Percentiles rank a stretch among this genome's conserved stretches.
These are phyloP conservation scores for Fusarium nisikadoi DNA, from an alignment of 2,329 filamentous ascomycete species.

Conservation along the genomic window DNA sequence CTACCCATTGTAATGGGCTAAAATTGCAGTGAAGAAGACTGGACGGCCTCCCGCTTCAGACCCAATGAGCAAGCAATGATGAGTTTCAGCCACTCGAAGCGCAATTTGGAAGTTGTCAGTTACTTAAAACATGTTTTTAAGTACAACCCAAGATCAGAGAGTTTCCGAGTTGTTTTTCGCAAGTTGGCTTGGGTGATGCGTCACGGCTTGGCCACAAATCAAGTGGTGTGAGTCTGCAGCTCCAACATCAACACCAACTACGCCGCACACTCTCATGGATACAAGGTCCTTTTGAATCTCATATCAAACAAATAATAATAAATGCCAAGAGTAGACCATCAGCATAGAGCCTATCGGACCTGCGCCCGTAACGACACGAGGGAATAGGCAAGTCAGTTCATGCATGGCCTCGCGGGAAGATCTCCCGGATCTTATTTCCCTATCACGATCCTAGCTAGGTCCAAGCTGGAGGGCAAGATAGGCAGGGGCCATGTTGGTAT, in stretches of 20 bases:
- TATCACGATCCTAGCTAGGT: slow-evolving; percentile 15
- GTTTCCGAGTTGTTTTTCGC: no score
- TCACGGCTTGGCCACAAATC: background rate
- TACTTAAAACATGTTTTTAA: accelerated
- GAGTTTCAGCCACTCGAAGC: accelerated
- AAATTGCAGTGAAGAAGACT: background rate
- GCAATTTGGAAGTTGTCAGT: background rate
- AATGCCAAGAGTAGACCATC: background rate
- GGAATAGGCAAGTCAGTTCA: slow-evolving; percentile 8
- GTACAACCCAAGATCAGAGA: no score
- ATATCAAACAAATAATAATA: background rate
- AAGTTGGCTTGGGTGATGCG: accelerated
- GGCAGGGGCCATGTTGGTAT: background rate
- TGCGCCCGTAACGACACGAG: background rate
- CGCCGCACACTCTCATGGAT: background rate
- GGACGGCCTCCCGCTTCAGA: no score
- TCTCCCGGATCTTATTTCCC: slow-evolving; percentile 27
- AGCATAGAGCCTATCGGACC: slow-evolving; percentile 6
- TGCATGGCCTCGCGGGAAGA: slow-evolving; percentile 30
- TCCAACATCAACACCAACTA: background rate
- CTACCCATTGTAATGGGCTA: background rate
- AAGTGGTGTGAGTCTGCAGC: slow-evolving; percentile 6
- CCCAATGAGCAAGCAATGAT: background rate
- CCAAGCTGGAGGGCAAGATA: background rate
- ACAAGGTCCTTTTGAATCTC: background rate